These are phyloP conservation scores for Phoma sp. DNA, from an alignment of 2,329 filamentous ascomycete genomes.

Conservation along the genomic window DNA sequence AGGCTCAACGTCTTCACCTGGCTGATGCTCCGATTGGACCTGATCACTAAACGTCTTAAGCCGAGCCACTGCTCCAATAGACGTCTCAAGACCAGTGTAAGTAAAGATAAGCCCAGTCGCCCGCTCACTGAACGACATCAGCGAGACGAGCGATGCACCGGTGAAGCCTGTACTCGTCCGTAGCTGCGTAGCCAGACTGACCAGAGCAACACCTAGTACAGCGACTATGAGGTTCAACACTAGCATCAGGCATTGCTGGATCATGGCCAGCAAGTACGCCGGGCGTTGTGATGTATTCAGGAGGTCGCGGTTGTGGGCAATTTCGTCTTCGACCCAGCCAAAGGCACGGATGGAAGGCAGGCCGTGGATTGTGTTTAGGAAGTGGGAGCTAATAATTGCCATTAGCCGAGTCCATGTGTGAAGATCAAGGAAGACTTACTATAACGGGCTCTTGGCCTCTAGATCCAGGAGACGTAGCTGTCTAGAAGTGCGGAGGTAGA, in stretches of 20 bases:
- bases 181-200: slow-evolving; percentile 30
- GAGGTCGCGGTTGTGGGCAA: slow-evolving; percentile 4
- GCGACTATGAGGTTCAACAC: slow-evolving; percentile 41
- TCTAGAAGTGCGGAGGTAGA: slow-evolving; percentile 53
- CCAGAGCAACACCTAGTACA: slow-evolving; percentile 40
- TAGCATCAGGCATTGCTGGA: slow-evolving; percentile 47
- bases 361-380: slow-evolving; percentile 55
- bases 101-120: neutral
- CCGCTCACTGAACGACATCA: slow-evolving; percentile 13
- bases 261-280: slow-evolving; percentile 46
- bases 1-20: slow-evolving; percentile 16
- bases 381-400: slow-evolving; percentile 44
- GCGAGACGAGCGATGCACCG: slow-evolving; percentile 17
- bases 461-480: slow-evolving; percentile 58
- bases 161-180: slow-evolving; percentile 17
- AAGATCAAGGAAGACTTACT: slow-evolving; percentile 25
- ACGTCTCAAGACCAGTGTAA: slow-evolving; percentile 16
- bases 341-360: slow-evolving; percentile 58
- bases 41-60: slow-evolving; percentile 20
- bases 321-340: slow-evolving; percentile 44
- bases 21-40: slow-evolving; percentile 16
- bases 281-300: slow-evolving; percentile 49
- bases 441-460: slow-evolving; percentile 55
- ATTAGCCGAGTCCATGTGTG: neutral
- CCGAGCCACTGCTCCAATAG: slow-evolving; percentile 22